A percentile compares a stretch with the other conserved stretches of the same genome.
Conservation (phyloP, 371 early-diverging fungal genomes). For the Mucor lusitanicus region DNA sequence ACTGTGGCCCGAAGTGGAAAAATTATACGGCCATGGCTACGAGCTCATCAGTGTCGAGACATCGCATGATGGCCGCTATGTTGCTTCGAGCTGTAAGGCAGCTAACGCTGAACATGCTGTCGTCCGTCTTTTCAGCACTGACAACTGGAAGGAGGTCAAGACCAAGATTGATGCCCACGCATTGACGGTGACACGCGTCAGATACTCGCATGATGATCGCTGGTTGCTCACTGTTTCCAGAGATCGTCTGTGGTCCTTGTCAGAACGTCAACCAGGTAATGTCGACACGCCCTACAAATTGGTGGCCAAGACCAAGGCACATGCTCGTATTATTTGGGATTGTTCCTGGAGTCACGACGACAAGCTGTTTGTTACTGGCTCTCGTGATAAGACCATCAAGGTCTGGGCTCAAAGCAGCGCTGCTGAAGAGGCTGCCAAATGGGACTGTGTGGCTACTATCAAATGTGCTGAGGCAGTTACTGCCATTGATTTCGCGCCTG, state of each 20-base stretch:
- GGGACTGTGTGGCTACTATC: constrained; percentile 57
- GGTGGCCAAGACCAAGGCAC: constrained; percentile 75
- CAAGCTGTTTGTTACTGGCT: constrained; percentile 84
- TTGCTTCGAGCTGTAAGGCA: constrained; percentile 87
- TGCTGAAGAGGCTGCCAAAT: constrained; percentile 14
- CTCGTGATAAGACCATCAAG: constrained; percentile 90
- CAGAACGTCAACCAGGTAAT: constrained; percentile 52
- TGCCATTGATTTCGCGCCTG: constrained; percentile 77
- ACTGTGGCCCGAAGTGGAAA: constrained; percentile 96
- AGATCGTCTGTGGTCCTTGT: constrained; percentile 91
- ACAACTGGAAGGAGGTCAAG: constrained; percentile 72
- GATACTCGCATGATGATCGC: constrained; percentile 76
- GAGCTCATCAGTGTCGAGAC: constrained; percentile 83
- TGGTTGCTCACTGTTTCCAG: constrained; percentile 82
- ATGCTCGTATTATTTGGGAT: constrained; percentile 96
- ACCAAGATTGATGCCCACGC: constrained; percentile 72
- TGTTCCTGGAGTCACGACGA: constrained; percentile 83
- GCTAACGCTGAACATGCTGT: constrained; percentile 76
- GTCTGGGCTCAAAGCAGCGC: constrained; percentile 62
- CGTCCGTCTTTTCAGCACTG: constrained; percentile 72
- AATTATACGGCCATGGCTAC: constrained; percentile 93
- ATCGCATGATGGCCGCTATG: constrained; percentile 65
- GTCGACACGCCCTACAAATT: constrained; percentile 58
- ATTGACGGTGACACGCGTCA: constrained; percentile 83
- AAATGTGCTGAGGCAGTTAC: constrained; percentile 79